Conservation (phyloP, 2,329 filamentous ascomycete genomes). For the Claviceps cyperi region DNA sequence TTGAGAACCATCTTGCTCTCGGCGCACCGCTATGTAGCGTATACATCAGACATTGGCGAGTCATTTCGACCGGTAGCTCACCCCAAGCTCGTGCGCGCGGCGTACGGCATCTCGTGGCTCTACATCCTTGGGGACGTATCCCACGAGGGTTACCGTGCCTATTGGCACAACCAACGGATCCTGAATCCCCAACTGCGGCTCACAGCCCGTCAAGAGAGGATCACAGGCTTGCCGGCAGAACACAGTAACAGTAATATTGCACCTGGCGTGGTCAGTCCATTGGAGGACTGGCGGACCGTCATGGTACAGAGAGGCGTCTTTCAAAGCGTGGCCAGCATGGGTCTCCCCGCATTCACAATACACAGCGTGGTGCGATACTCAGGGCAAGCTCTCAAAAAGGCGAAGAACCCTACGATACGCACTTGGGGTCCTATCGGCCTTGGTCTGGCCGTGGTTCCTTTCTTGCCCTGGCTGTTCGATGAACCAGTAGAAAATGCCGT, state of each 20-base stretch:
- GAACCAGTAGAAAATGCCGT: conserved; percentile 85
- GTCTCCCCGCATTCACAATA: conserved; percentile 82
- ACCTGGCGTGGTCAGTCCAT: conserved; percentile 42
- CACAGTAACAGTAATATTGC: conserved; percentile 13
- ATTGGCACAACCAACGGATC: conserved; percentile 67
- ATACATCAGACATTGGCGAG: conserved; percentile 92
- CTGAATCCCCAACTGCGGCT: conserved; percentile 53
- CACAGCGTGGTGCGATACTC: conserved; percentile 87
- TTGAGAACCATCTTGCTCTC: conserved; percentile 76
- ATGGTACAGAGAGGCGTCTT: conserved; percentile 87
- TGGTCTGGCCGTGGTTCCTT: conserved; percentile 62
- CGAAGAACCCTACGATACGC: conserved; percentile 59
- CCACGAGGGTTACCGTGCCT: conserved; percentile 92
- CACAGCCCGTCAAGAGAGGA: conserved; percentile 32
- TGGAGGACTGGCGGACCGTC: conserved; percentile 82
- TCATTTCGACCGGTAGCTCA: conserved; percentile 89
- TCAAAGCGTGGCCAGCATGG: conserved; percentile 86
- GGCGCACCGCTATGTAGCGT: conserved; percentile 91
- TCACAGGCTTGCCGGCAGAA: conserved; percentile 28
- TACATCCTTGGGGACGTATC: conserved; percentile 84
- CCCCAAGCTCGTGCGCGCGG: conserved; percentile 62
- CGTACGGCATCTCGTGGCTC: conserved; percentile 84
- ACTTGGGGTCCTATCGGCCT: conserved; percentile 88
- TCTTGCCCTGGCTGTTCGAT: conserved; percentile 75
- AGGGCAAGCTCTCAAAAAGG: conserved; percentile 68